Evolutionary conservation across 495 filamentous ascomycete genomes (phyloP), one percentile per base, ranked within the genome.

Genomic region (Stereocaulon alpinum): DNA sequence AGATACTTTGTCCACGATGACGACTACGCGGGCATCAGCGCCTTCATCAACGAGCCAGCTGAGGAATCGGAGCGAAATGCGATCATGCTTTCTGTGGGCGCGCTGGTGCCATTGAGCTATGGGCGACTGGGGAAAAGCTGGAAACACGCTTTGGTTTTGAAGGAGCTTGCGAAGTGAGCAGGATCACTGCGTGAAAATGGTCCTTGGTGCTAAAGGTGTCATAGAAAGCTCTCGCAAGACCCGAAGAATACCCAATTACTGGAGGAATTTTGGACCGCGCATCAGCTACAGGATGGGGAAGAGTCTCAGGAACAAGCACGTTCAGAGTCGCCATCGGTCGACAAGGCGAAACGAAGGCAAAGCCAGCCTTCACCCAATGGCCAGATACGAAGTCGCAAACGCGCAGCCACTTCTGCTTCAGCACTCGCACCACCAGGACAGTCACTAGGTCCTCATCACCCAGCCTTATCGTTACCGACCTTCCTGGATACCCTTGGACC

Each of bases 71-170:
- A 88, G 50, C 86, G 93, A 58, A 91, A 94, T 79, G 93, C 93
- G 52, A 79, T 85, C 60, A 96, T 96, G 83, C 83, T 96, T 55
- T 87, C 91, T 17, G 89, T 96, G 22, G 93, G 93, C 17, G 82
- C 87, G 22, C 73, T 98, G 60, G 90, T 96, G 11, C 89, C 89
- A 1, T 71, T 95, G 55, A 92, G 84, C 69, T 87, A 88, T 69
- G 91, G 92, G 22, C 82, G 91, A 54, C 76, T 96, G 29, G 93
- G 93, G 11, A 83, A 90, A 65, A 85, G 85, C 64, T 98, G 93
- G 93, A 82, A 84, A 64, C 89, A 95, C 72, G 92, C 90, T 18
- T 78, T 84, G 29, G 79, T 77, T 11, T 69, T 98, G 57, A 86
- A 88, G 73, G 76, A 82, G 18, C 76, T 98, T 66, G 87, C 90